Evolutionary conservation across 1,284 basidiomycete species (phyloP).

Genomic region (Ceratobasidium sp.): DNA sequence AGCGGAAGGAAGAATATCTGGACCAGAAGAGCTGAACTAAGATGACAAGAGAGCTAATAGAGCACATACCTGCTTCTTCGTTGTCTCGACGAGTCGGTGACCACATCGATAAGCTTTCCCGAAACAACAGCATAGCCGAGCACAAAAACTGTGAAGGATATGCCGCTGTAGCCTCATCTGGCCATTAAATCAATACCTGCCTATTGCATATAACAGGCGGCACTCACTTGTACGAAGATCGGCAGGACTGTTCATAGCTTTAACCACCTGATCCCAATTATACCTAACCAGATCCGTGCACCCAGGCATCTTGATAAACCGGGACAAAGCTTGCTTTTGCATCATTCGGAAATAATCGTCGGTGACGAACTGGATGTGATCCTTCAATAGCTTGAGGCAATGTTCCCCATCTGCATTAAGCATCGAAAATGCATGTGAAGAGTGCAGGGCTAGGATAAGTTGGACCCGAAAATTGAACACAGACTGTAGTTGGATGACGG

Average conservation of each 20-base stretch:
- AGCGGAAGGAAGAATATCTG: constrained; percentile 69
- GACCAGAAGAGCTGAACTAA: background rate
- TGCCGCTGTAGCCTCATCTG: constrained; percentile 67
- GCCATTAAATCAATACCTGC: background rate
- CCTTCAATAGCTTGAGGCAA: constrained; percentile 70
- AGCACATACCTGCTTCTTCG: constrained; percentile 69
- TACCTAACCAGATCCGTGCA: constrained; percentile 77
- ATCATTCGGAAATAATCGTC: constrained; percentile 83
- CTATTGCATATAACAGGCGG: background rate
- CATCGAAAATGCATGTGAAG: constrained; percentile 46
- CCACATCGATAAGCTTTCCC: constrained; percentile 84
- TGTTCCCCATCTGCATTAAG: constrained; percentile 54
- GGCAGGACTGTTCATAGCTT: constrained; percentile 69
- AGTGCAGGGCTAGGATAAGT: constrained; percentile 58
- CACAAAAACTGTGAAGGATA: constrained; percentile 86
- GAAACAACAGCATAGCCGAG: constrained; percentile 89
- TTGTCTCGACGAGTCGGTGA: constrained; percentile 72
- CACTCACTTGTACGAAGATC: constrained; percentile 70
- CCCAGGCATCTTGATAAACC: constrained; percentile 73
- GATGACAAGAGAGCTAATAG: background rate
- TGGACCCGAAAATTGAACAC: constrained; percentile 67
- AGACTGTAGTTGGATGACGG: constrained; percentile 67
- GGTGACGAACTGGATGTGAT: constrained; percentile 71
- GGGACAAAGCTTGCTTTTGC: constrained; percentile 70
- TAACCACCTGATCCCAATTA: constrained; percentile 81